A percentile compares a stretch with the other conserved stretches of the same genome.
Conservation (phyloP, 371 early-diverging fungal species). For the Zancudomyces culisetae region DNA sequence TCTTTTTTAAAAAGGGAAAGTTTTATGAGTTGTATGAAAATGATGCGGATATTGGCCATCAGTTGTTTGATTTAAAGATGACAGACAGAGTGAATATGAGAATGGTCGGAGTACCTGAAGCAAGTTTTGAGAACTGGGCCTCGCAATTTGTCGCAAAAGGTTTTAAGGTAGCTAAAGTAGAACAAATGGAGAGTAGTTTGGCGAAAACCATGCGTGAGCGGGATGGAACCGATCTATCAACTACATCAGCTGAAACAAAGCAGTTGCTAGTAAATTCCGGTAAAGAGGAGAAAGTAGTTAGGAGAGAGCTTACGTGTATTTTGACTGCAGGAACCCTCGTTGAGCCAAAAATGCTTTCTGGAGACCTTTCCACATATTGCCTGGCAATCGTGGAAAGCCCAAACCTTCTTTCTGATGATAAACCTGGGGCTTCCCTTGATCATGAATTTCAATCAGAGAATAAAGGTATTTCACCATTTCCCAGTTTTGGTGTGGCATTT, state of each 20-base stretch:
- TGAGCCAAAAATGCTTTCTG: conserved; percentile 67
- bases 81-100: conserved; percentile 97
- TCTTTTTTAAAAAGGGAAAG: conserved; percentile 99
- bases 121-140: conserved; percentile 89
- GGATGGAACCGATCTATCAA: conserved; percentile 11
- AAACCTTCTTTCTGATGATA: background rate
- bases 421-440: conserved; percentile 3
- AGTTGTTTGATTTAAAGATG: conserved; percentile 89
- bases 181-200: conserved; percentile 94
- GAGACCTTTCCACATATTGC: conserved; percentile 79
- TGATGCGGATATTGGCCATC: conserved; percentile 97
- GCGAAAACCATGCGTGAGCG: conserved; percentile 90
- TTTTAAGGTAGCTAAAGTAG: conserved; percentile 94
- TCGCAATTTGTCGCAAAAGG: conserved; percentile 92
- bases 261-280: background rate
- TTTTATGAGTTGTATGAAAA: conserved; percentile 98
- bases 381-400: conserved; percentile 62
- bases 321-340: conserved; percentile 92
- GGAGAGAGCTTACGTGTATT: conserved; percentile 84
- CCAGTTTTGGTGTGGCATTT: conserved; percentile 63
- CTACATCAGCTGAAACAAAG: conserved; percentile 4
- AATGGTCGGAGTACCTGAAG: conserved; percentile 99
- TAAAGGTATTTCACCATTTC: background rate
- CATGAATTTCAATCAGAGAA: background rate
- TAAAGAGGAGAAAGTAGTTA: conserved; percentile 73